phyloP scores from a whole-genome alignment of 257 asterid species.

The Solanum phureja region DNA sequence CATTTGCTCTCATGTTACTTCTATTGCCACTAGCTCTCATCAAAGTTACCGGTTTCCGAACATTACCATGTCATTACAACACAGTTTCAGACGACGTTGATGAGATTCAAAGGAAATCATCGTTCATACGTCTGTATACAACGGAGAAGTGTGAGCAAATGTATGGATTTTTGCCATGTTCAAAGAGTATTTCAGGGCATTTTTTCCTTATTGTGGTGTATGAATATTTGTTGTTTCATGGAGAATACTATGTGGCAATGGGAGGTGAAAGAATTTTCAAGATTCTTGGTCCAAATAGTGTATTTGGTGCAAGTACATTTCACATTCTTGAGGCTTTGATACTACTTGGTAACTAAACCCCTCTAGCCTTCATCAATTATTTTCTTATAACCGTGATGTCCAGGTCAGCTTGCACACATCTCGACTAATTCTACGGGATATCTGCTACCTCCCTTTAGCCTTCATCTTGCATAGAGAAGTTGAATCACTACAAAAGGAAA shows the following conservation, averaged over 20 bases:
- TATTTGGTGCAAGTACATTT: conserved; percentile 48
- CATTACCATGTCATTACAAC: background rate
- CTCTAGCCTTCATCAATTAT: background rate
- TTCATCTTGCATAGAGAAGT: background rate
- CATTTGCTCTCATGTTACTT: background rate
- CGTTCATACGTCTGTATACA: conserved; percentile 5
- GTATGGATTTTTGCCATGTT: conserved; percentile 45
- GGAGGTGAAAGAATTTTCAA: conserved; percentile 43
- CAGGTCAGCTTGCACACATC: background rate
- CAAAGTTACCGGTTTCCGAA: background rate
- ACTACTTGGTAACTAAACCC: conserved; percentile 26
- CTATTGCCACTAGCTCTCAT: background rate
- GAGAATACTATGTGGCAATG: conserved; percentile 29
- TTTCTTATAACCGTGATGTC: background rate
- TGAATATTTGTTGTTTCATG: conserved; percentile 33
- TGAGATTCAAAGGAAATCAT: background rate
- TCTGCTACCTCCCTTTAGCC: background rate
- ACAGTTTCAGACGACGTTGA: conserved; percentile 1
- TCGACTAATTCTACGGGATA: background rate
- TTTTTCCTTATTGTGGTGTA: conserved; percentile 35
- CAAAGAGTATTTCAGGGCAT: conserved; percentile 22
- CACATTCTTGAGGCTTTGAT: conserved; percentile 42
- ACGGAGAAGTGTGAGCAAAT: conserved; percentile 27
- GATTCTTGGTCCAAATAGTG: conserved; percentile 38
- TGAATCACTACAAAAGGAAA: background rate